Percentiles rank a stretch among this genome's conserved stretches.
Conservation (phyloP, 179 eudicot genomes). For the Silene noctiflora region DNA sequence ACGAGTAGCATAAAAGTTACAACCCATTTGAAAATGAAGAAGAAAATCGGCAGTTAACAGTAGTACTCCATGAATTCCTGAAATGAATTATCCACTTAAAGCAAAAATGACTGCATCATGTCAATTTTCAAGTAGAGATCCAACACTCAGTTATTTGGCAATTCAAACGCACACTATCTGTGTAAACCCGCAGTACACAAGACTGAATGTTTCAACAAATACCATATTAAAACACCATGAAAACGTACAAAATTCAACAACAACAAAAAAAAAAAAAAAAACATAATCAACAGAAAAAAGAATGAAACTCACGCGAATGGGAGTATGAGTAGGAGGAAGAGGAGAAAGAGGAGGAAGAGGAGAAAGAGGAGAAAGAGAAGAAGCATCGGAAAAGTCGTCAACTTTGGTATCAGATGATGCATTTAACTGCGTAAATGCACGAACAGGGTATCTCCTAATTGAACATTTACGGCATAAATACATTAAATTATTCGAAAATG, state of each 20-base stretch:
- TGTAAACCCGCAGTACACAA: too few species aligned
- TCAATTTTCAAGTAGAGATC: neutral
- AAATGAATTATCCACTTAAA: neutral
- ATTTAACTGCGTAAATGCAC: constrained; percentile 22
- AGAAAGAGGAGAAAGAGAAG: constrained; percentile 15
- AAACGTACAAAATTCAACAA: neutral
- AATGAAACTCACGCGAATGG: constrained; percentile 53
- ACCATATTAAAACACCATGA: neutral
- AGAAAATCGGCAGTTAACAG: too few species aligned
- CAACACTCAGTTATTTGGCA: too few species aligned
- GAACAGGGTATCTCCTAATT: constrained; percentile 26
- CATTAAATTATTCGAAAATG: constrained; percentile 15
- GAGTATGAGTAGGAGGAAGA: constrained; percentile 21
- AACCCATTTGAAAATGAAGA: too few species aligned
- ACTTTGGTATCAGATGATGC: constrained; percentile 34
- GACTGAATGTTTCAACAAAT: neutral
- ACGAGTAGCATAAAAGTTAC: too few species aligned
- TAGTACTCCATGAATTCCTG: too few species aligned
- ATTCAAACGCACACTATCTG: too few species aligned
- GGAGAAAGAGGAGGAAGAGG: constrained; percentile 28
- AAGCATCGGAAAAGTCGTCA: constrained; percentile 33
- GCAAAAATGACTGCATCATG: too few species aligned
- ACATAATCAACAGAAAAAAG: neutral
- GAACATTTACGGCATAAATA: constrained; percentile 17
- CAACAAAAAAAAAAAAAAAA: neutral